Conservation (phyloP, 2,329 filamentous ascomycete species). For the Myriosclerotinia scirpicola region DNA sequence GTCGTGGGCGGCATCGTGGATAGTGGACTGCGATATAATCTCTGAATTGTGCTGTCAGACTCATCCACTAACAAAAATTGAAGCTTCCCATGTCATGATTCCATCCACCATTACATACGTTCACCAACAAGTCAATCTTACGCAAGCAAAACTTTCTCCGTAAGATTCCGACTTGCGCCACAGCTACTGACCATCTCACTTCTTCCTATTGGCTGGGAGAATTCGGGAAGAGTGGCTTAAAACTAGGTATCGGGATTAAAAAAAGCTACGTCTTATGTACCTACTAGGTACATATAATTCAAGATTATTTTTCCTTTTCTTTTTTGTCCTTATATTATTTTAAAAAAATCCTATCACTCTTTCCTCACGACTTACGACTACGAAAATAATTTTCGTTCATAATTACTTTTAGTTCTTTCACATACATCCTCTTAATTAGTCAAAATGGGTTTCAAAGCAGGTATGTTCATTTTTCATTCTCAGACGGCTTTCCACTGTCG, state of each 20-base stretch:
- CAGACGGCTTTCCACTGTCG: not conserved
- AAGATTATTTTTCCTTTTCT: conserved; percentile 13
- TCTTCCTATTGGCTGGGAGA: conserved; percentile 8
- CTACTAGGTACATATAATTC: not conserved
- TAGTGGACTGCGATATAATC: not conserved
- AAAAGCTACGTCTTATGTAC: not conserved
- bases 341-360: not conserved
- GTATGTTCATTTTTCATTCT: conserved; percentile 39
- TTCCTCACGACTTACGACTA: conserved; percentile 11
- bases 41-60: not conserved
- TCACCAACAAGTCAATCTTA: not conserved
- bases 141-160: conserved; percentile 21
- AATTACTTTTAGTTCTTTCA: conserved; percentile 3
- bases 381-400: not conserved
- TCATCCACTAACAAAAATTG: not conserved
- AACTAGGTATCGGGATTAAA: conserved; percentile 10
- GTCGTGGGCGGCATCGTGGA: conserved; percentile 43
- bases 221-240: conserved; percentile 21
- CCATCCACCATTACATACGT: conserved; percentile 5
- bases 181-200: conserved; percentile 16
- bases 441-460: conserved; percentile 45
- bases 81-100: not conserved
- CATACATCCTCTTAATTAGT: conserved; percentile 33
- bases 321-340: not conserved
- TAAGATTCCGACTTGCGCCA: conserved; percentile 18